Evolutionary conservation across 805 yeast genomes (phyloP), one percentile per base, ranked within the genome.

Genomic region (Lachancea thermotolerans): DNA sequence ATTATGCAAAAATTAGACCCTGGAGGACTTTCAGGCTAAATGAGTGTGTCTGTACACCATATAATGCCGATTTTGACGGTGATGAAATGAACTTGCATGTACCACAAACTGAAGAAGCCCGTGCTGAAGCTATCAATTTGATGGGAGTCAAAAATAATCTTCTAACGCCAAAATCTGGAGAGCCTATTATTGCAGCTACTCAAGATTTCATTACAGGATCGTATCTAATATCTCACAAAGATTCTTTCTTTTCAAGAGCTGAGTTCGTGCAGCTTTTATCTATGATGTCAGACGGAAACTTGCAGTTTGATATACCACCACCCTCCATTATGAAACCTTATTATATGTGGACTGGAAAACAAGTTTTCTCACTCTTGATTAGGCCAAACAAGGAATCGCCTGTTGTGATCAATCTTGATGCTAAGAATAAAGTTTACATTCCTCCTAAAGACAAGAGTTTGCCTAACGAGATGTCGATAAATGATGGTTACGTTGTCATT

Each of bases 181-280:
- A 95, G 60, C 99, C 99, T 0, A 93, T 93, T 56, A 93, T 93
- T 74, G 99, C 99, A 0, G 99, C 99, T 8, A 93, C 99, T 0
- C 99, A 93, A 72, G 99, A 93, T 78, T 93, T 93, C 72, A 93
- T 93, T 58, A 90, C 98, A 5, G 99, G 98, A 15, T 88, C 97
- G 0, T 93, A 82, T 64, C 72, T 93, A 59, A 86, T 93, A 35
- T 85, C 97, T 1, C 88, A 85, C 57, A 95, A 93, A 66, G 98
- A 95, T 65, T 77, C 95, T 1, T 93, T 93, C 65, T 91, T 78
- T 60, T 95, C 90, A 66, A 76, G 96, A 52, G 93, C 91, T 1
- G 72, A 86, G 8, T 79, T 93, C 46, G 79, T 83, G 3, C 95
- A 88, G 66, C 59, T 93, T 37, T 72, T 91, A 51, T 76, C 95